Percentiles rank a stretch among this genome's conserved stretches.
Conservation (phyloP, 176 grass and related monocot genomes). For the Zea luxurians region DNA sequence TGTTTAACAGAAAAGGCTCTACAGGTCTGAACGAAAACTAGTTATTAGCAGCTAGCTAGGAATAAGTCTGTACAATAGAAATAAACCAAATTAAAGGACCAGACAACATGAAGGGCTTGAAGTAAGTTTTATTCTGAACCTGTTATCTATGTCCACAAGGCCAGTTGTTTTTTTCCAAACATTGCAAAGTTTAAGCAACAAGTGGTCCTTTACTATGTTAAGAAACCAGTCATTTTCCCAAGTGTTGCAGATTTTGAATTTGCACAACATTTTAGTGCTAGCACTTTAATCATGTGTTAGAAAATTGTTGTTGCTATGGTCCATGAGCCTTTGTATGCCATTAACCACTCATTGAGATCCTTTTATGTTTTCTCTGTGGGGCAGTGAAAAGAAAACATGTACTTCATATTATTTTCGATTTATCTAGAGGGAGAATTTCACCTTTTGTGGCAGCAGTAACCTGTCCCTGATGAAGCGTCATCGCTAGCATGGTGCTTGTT, state of each 20-base stretch:
- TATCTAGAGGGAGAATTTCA: conserved; percentile 36
- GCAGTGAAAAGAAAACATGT: neutral
- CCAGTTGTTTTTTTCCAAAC: neutral
- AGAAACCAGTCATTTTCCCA: neutral
- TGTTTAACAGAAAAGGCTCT: conserved; percentile 11
- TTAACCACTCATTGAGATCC: neutral
- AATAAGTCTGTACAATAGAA: neutral
- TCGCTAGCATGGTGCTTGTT: conserved; percentile 16
- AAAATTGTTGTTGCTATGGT: neutral
- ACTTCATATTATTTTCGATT: neutral
- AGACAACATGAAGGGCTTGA: neutral
- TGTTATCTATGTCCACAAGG: neutral
- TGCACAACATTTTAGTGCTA: neutral
- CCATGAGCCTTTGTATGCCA: neutral
- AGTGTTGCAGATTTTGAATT: neutral
- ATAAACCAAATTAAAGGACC: conserved; percentile 5
- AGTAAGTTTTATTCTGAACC: neutral
- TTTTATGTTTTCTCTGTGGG: neutral
- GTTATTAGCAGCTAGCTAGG: neutral
- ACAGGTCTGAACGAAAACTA: neutral
- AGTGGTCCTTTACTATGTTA: neutral
- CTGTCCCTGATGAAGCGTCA: conserved; percentile 38
- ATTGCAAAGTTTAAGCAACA: neutral
- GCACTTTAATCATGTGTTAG: neutral
- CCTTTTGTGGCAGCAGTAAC: conserved; percentile 56